A percentile compares a stretch with the other conserved stretches of the same genome.
Conservation (phyloP, 805 yeast species). For the Yarrowia sp. region DNA sequence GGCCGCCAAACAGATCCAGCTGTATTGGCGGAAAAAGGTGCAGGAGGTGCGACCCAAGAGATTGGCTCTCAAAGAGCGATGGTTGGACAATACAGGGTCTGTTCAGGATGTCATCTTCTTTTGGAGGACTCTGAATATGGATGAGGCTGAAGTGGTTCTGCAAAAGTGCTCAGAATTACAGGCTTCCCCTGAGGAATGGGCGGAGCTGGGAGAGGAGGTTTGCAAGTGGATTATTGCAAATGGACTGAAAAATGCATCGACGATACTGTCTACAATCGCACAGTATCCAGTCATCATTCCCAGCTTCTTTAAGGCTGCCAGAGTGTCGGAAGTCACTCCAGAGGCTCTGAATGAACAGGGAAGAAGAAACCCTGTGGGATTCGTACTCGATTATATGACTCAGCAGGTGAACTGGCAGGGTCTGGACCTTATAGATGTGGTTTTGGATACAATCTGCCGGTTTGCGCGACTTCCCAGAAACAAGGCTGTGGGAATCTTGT, state of each 20-base stretch:
- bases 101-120: conserved; percentile 1
- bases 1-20: conserved; percentile 62
- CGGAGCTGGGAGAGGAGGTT: conserved; percentile 18
- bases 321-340: background rate
- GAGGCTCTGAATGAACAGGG: conserved; percentile 17
- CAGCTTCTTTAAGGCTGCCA: conserved; percentile 25
- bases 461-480: conserved; percentile 12
- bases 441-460: conserved; percentile 9
- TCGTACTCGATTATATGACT: conserved; percentile 20
- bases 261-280: background rate
- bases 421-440: conserved; percentile 17
- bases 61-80: conserved; percentile 2
- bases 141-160: background rate
- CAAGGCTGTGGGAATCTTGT: conserved; percentile 5
- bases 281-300: conserved; percentile 4
- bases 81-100: background rate
- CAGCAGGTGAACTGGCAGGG: conserved; percentile 25
- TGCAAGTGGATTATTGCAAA: conserved; percentile 22
- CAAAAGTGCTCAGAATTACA: background rate
- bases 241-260: background rate
- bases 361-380: conserved; percentile 10
- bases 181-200: conserved; percentile 10
- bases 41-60: conserved; percentile 8
- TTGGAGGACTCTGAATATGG: conserved; percentile 12
- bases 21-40: conserved; percentile 41